Evolutionary conservation across 768 basidiomycete genomes (phyloP).

Genomic region (Boletus vinaceobasis): DNA sequence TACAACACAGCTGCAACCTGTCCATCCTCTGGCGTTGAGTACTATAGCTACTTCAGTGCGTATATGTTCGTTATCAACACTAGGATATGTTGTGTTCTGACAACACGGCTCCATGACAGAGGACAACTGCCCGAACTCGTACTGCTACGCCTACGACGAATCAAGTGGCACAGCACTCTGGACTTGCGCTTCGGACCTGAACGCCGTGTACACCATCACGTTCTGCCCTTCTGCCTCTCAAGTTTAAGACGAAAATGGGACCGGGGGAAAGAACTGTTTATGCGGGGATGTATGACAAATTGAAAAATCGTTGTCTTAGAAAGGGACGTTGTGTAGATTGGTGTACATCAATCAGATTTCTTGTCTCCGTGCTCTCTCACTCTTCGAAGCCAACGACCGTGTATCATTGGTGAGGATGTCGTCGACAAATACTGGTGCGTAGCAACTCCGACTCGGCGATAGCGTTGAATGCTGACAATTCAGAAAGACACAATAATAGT

Average conservation of each 20-base stretch:
- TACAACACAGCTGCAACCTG: conserved; percentile 53
- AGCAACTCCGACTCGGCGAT: too few relatives aligned
- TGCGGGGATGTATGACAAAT: neutral
- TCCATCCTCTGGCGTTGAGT: conserved; percentile 43
- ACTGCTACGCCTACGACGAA: conserved; percentile 54
- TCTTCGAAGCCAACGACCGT: too few relatives aligned
- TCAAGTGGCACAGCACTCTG: conserved; percentile 42
- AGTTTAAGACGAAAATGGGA: neutral
- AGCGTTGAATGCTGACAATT: too few relatives aligned
- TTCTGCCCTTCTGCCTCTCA: conserved; percentile 48
- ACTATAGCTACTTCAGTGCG: conserved; percentile 48
- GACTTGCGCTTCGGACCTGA: conserved; percentile 35
- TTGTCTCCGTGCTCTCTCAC: too few relatives aligned
- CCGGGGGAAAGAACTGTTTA: neutral
- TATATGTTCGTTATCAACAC: neutral
- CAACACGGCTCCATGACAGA: conserved; percentile 24
- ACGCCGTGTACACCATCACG: conserved; percentile 43
- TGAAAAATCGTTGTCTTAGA: too few relatives aligned
- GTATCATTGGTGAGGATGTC: too few relatives aligned
- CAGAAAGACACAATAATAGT: too few relatives aligned
- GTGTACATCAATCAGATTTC: too few relatives aligned
- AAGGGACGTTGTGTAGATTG: too few relatives aligned
- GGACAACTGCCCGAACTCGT: conserved; percentile 42
- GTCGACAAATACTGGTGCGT: too few relatives aligned
- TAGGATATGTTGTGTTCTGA: neutral